These are phyloP conservation scores for Kalmanozyma brasiliensis DNA, from an alignment of 1,284 basidiomycete genomes.

Conservation along the genomic window DNA sequence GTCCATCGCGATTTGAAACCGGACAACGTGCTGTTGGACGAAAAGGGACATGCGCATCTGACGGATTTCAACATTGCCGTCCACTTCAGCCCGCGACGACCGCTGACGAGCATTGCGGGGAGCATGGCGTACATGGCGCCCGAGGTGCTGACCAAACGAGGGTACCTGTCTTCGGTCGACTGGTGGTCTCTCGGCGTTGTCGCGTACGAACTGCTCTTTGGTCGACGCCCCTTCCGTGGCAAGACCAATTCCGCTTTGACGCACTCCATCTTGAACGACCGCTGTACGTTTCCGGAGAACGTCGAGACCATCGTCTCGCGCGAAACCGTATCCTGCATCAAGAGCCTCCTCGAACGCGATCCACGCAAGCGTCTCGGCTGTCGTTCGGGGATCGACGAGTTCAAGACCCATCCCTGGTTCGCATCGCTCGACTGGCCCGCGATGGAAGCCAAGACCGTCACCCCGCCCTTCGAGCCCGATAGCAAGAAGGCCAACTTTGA, in stretches of 20 bases:
- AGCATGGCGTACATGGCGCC: conserved; percentile 95
- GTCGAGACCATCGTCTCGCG: conserved; percentile 55
- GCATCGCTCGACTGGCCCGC: conserved; percentile 84
- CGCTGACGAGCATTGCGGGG: conserved; percentile 83
- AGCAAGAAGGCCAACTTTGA: conserved; percentile 99
- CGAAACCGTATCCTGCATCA: conserved; percentile 56
- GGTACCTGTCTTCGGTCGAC: conserved; percentile 59
- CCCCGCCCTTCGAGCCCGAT: conserved; percentile 90
- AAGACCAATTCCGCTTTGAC: conserved; percentile 63
- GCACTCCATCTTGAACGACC: conserved; percentile 60
- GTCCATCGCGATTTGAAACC: conserved; percentile 87
- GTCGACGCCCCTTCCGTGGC: conserved; percentile 59
- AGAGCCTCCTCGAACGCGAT: conserved; percentile 80
- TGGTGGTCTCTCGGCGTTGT: conserved; percentile 64
- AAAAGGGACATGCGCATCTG: conserved; percentile 90
- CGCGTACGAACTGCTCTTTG: conserved; percentile 61
- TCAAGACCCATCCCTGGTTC: conserved; percentile 89
- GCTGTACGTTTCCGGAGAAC: conserved; percentile 61
- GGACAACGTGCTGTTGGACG: conserved; percentile 93
- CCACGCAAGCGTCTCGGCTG: conserved; percentile 83
- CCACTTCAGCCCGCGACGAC: conserved; percentile 86
- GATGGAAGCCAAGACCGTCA: conserved; percentile 78
- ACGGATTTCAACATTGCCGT: conserved; percentile 99
- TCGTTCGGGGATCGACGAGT: conserved; percentile 74
- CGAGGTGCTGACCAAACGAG: conserved; percentile 62